A percentile compares a stretch with the other conserved stretches of the same genome.
These are phyloP conservation scores for Pistacia vera DNA, from an alignment of 345 rosid genomes.

Conservation along the genomic window DNA sequence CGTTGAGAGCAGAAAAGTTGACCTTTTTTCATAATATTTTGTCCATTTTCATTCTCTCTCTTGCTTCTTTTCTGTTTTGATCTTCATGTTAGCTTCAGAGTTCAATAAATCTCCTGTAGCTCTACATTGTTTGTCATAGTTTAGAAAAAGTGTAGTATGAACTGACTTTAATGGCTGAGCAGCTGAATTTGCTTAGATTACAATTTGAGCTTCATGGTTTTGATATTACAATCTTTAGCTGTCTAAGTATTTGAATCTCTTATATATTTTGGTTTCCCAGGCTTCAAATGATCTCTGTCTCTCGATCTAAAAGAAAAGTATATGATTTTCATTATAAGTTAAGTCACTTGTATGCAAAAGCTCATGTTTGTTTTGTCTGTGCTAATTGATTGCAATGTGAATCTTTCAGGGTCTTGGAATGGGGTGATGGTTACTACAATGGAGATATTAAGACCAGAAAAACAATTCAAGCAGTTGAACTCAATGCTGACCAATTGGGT, in stretches of 20 bases:
- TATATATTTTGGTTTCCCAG: background rate
- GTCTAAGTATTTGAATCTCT: background rate
- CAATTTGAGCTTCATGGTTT: background rate
- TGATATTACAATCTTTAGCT: background rate
- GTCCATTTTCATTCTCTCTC: background rate
- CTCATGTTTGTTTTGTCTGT: background rate
- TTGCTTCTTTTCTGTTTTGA: background rate
- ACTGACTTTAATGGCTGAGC: background rate
- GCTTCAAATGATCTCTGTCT: background rate
- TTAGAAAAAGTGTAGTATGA: background rate
- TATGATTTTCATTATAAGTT: background rate
- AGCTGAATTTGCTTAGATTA: background rate
- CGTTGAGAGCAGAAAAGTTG: background rate
- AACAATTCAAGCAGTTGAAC: slow-evolving; percentile 75
- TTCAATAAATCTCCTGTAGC: background rate
- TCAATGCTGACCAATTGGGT: slow-evolving; percentile 62
- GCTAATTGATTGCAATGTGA: slow-evolving; percentile 11
- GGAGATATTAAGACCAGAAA: slow-evolving; percentile 97
- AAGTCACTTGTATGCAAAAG: background rate
- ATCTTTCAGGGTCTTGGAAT: slow-evolving; percentile 65
- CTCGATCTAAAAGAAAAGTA: background rate
- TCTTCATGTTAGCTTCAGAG: background rate
- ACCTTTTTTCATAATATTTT: background rate
- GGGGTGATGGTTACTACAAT: slow-evolving; percentile 96
- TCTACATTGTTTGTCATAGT: slow-evolving; percentile 6